A percentile compares a stretch with the other conserved stretches of the same genome.
phyloP scores from a whole-genome alignment of 805 yeast species.

The Debaryomyces tyrocola region DNA sequence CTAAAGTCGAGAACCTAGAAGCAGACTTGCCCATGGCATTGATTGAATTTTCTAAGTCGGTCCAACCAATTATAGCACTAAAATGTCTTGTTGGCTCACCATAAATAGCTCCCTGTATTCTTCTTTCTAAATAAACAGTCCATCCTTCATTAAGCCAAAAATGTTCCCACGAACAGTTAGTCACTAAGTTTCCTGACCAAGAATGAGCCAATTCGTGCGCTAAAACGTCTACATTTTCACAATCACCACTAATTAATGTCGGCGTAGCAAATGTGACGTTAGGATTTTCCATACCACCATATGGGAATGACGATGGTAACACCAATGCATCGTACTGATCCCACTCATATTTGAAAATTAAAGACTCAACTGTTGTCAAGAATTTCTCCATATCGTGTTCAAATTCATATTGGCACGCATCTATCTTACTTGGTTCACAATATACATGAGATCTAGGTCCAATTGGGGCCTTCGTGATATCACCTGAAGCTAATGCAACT shows the following conservation, averaged over 20 bases:
- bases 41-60: constrained; percentile 67
- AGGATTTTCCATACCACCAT: constrained; percentile 96
- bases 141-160: constrained; percentile 96
- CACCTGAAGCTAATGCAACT: constrained; percentile 84
- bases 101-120: constrained; percentile 75
- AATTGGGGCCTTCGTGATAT: constrained; percentile 60
- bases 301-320: constrained; percentile 76
- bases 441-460: constrained; percentile 88
- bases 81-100: constrained; percentile 80
- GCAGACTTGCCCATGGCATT: constrained; percentile 59
- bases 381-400: constrained; percentile 78
- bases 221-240: constrained; percentile 83
- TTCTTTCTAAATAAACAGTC: constrained; percentile 89
- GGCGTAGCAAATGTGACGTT: constrained; percentile 90
- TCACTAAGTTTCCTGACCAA: constrained; percentile 90
- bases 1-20: constrained; percentile 56
- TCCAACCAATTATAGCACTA: constrained; percentile 87
- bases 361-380: constrained; percentile 71
- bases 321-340: constrained; percentile 76
- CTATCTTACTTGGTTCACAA: constrained; percentile 69
- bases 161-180: constrained; percentile 90
- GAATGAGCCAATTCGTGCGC: constrained; percentile 94
- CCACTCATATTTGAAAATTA: constrained; percentile 85
- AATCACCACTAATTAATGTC: constrained; percentile 79
- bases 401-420: constrained; percentile 76